phyloP scores from a whole-genome alignment of 1,139 yeast genomes.

The Blastobotrys ciferrii region DNA sequence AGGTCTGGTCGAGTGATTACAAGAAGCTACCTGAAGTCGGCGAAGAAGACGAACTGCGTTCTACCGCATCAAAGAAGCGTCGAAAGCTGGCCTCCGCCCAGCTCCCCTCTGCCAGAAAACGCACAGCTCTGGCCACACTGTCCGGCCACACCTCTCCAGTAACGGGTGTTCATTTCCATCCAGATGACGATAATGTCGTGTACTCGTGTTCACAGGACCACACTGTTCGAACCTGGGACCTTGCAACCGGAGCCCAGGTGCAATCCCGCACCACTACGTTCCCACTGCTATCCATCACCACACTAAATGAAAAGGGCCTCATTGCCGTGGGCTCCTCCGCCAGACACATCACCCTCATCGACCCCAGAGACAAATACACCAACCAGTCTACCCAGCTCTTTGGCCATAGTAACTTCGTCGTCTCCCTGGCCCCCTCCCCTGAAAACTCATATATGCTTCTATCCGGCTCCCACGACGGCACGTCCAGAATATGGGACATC shows the following conservation, averaged over 20 bases:
- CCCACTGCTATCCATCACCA: constrained; percentile 73
- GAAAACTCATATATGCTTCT: constrained; percentile 60
- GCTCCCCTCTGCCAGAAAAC: constrained; percentile 64
- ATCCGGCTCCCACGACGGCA: constrained; percentile 93
- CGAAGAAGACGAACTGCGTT: constrained; percentile 44
- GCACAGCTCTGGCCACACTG: constrained; percentile 74
- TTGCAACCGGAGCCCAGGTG: constrained; percentile 75
- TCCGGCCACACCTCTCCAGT: constrained; percentile 86
- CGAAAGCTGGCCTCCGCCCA: constrained; percentile 70
- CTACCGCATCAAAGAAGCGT: constrained; percentile 82
- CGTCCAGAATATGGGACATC: constrained; percentile 93
- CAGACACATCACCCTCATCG: constrained; percentile 89
- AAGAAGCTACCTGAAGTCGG: constrained; percentile 74
- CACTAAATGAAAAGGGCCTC: constrained; percentile 61
- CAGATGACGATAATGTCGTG: constrained; percentile 68
- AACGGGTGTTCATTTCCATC: constrained; percentile 76
- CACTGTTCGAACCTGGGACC: constrained; percentile 93
- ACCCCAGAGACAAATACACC: constrained; percentile 59
- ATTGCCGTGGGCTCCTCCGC: constrained; percentile 94
- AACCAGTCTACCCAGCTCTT: constrained; percentile 66
- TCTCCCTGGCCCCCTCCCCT: constrained; percentile 60
- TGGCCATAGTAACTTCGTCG: constrained; percentile 93
- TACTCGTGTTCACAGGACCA: constrained; percentile 97
- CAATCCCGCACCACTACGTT: constrained; percentile 90
- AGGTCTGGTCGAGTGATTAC: constrained; percentile 83